Base-by-base conservation (phyloP, 306 rosid genomes). In the Ochetophila trinervis region DNA sequence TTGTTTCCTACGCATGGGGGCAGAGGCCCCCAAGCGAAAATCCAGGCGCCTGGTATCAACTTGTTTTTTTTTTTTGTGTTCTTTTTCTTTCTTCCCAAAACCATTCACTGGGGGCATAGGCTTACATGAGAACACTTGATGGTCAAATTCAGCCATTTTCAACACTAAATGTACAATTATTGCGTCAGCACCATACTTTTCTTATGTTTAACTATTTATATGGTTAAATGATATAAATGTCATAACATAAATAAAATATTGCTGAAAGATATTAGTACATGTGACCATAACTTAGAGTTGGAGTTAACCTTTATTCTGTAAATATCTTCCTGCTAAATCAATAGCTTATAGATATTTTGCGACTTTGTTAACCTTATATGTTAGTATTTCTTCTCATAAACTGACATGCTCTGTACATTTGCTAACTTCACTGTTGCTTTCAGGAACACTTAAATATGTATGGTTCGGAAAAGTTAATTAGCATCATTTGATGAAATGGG, bases 121-220 rank as follows among this genome's bases (percentile, higher is more conserved):
- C n/a, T n/a, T n/a, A n/a, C n/a, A n/a, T 48, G 35, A 10, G 34
- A 76, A 69, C 44, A 93, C 98, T 97, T 87, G 84, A 67, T 93
- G 98, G 80, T 93, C 97, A 83, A 90, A 93, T 74, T 90, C 97
- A 66, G 96, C 87, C 98, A 93, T 90, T 74, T 90, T 89, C 78
- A 90, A 74, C 78, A 90, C 97, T 72, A 90, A 65, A 55, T 97
- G 97, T 66, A 90, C 84, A 58, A 87, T 80, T 76, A 93, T 80
- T 58, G 97, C 91, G 74, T 87, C 83, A 17, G 91, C 71, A 45
- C 94, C 97, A 13, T 87, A 86, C 72, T 89, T 93, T 63, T 81
- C 85, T 83, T 86, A 66, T 57, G 54, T 18, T 17, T 54, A 34
- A 0, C 4, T 20, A 5, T 13, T 2, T 36, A 5, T 40, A 0